phyloP scores from a whole-genome alignment of 2,329 filamentous ascomycete species.

The Lasiodiplodia citricola region DNA sequence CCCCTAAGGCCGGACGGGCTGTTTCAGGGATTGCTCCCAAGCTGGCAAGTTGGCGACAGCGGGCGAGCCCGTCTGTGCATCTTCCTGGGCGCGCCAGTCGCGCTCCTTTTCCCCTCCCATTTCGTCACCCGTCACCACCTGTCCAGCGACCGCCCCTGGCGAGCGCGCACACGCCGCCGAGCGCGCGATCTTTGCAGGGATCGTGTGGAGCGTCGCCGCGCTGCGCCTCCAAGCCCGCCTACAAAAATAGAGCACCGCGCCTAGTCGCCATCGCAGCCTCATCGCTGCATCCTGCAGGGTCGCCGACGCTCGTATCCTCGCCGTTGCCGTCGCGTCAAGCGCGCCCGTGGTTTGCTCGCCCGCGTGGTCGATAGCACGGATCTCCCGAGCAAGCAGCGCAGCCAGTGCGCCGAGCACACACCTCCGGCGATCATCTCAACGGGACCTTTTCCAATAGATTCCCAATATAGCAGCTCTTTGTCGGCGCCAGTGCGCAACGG shows the following conservation, averaged over 20 bases:
- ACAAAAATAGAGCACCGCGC: slow-evolving; percentile 20
- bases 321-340: background rate
- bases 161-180: slow-evolving; percentile 13
- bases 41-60: slow-evolving; percentile 20
- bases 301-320: slow-evolving; percentile 15
- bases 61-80: slow-evolving; percentile 22
- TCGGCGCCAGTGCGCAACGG: slow-evolving; percentile 5
- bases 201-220: slow-evolving; percentile 22
- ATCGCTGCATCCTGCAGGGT: slow-evolving; percentile 23
- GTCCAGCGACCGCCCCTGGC: slow-evolving; percentile 14
- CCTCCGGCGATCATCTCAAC: slow-evolving; percentile 22
- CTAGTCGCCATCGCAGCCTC: slow-evolving; percentile 20
- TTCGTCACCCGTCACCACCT: slow-evolving; percentile 22
- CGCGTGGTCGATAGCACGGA: slow-evolving; percentile 17
- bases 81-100: slow-evolving; percentile 17
- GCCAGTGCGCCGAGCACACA: background rate
- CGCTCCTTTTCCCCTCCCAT: slow-evolving; percentile 24
- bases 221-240: slow-evolving; percentile 19
- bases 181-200: slow-evolving; percentile 25
- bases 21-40: slow-evolving; percentile 16
- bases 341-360: background rate
- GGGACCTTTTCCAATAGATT: slow-evolving; percentile 19
- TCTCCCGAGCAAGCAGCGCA: slow-evolving; percentile 10
- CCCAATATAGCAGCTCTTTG: slow-evolving; percentile 22
- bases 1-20: slow-evolving; percentile 19